Conservation (phyloP, 2,329 filamentous ascomycete genomes). For the Calonectria henricotiae region DNA sequence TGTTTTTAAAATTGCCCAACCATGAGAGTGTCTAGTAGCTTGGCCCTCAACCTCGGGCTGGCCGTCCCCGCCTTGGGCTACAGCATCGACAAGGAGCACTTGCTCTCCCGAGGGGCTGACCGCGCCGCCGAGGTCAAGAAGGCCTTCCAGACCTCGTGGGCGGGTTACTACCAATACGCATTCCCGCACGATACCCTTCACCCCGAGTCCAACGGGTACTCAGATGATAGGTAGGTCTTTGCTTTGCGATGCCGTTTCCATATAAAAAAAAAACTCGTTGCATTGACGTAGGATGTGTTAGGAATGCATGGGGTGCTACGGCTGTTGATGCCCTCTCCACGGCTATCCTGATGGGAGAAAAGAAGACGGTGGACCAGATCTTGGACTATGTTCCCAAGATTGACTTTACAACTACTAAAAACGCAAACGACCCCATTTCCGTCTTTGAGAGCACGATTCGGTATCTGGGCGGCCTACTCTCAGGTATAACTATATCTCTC, state of each 20-base stretch:
- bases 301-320: slow-evolving; percentile 89
- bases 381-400: slow-evolving; percentile 80
- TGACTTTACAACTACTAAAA: slow-evolving; percentile 76
- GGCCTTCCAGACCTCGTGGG: slow-evolving; percentile 80
- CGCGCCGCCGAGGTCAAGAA: slow-evolving; percentile 76
- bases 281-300: slow-evolving; percentile 54
- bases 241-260: slow-evolving; percentile 44
- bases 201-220: slow-evolving; percentile 76
- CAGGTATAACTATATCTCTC: slow-evolving; percentile 65
- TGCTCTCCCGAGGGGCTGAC: slow-evolving; percentile 54
- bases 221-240: slow-evolving; percentile 76
- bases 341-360: slow-evolving; percentile 82
- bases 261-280: slow-evolving; percentile 64
- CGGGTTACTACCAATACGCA: slow-evolving; percentile 81
- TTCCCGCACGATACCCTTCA: slow-evolving; percentile 84
- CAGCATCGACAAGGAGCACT: neutral
- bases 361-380: slow-evolving; percentile 79
- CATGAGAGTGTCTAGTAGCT: slow-evolving; percentile 31
- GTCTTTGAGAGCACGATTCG: slow-evolving; percentile 94
- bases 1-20: neutral
- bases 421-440: slow-evolving; percentile 71
- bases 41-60: slow-evolving; percentile 22
- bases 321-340: slow-evolving; percentile 87
- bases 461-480: slow-evolving; percentile 86
- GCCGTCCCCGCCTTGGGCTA: slow-evolving; percentile 24